Evolutionary conservation across 2,329 filamentous ascomycete species (phyloP), one percentile per base, ranked within the genome.

Genomic region (Trichophyton equinum): DNA sequence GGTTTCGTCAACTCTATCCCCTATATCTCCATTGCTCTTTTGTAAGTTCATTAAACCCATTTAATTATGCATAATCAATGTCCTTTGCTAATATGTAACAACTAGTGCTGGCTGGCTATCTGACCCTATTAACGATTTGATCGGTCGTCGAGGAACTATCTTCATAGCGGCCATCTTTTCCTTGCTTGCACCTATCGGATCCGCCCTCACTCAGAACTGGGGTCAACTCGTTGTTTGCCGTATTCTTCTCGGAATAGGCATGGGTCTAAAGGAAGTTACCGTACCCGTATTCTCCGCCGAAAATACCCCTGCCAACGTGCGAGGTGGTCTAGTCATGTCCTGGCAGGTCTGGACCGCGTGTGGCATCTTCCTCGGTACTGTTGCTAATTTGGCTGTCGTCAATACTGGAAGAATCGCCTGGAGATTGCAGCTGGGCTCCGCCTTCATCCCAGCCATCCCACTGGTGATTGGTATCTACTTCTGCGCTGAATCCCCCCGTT

Each of bases 331-430:
- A 36, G 81, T 83, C 60, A 82, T 83, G 79, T 76, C 71, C 27
- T 82, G 79, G 76, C 77, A 79, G 61, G 67, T 78, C 53, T 80
- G 77, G 76, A 80, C 78, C 7, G 80, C 83, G 62, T 64, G 64
- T 44, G 82, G 82, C 51, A 86, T 88, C 66, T 84, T 87, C 70
- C 74, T 87, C 18, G 86, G 85, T n/a, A 84, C 81, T 58, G 81
- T 78, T 62, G 84, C 84, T 63, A 88, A 87, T 67, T 75, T 88
- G 33, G 82, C 79, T 4, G 82, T 87, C 53, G 83, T 82, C 44
- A 76, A 85, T 58, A 77, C 78, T 0, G 82, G 82, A n/a, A 67
- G 68, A 2, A 81, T 84, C 42, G 76, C 82, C 7, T 88, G 85
- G 85, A 76, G 85, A 47, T 73, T 86, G 25, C 83, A 85, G 67